Evolutionary conservation across 306 rosid genomes (phyloP).

Genomic region (Cyclanthera cordifolia): DNA sequence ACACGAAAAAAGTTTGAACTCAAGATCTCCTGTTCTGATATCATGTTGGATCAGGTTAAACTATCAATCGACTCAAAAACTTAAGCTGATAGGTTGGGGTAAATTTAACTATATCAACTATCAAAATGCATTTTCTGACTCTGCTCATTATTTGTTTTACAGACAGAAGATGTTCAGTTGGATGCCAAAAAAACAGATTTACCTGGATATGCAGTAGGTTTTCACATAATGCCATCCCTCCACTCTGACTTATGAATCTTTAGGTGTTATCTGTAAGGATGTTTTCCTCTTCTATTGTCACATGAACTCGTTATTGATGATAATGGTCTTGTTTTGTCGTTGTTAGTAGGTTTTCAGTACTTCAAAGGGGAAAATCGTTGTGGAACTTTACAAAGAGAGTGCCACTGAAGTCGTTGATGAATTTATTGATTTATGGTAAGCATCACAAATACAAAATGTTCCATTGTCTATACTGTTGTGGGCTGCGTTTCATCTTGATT

Average conservation of each 20-base stretch:
- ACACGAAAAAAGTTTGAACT: too few species aligned
- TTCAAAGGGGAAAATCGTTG: conserved; percentile 62
- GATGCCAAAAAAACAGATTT: conserved; percentile 20
- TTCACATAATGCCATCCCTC: not conserved
- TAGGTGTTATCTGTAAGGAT: not conserved
- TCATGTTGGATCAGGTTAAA: too few species aligned
- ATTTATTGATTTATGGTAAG: conserved; percentile 94
- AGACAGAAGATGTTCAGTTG: conserved; percentile 30
- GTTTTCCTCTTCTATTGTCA: not conserved
- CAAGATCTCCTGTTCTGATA: too few species aligned
- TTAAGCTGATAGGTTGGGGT: too few species aligned
- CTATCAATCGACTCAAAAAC: too few species aligned
- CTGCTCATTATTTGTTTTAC: conserved; percentile 3
- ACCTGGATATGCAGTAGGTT: too few species aligned
- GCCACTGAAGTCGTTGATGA: conserved; percentile 96
- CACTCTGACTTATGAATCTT: not conserved
- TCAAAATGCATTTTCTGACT: too few species aligned
- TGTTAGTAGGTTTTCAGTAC: conserved; percentile 57
- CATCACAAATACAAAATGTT: conserved; percentile 3
- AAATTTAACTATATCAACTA: too few species aligned
- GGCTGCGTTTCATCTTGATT: not conserved
- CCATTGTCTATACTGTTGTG: not conserved
- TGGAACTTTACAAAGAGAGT: conserved; percentile 69
- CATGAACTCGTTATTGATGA: not conserved
- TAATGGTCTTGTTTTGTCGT: not conserved